Evolutionary conservation across 108 stramenopile species (phyloP).

Genomic region (Cyclotella kingstonii): DNA sequence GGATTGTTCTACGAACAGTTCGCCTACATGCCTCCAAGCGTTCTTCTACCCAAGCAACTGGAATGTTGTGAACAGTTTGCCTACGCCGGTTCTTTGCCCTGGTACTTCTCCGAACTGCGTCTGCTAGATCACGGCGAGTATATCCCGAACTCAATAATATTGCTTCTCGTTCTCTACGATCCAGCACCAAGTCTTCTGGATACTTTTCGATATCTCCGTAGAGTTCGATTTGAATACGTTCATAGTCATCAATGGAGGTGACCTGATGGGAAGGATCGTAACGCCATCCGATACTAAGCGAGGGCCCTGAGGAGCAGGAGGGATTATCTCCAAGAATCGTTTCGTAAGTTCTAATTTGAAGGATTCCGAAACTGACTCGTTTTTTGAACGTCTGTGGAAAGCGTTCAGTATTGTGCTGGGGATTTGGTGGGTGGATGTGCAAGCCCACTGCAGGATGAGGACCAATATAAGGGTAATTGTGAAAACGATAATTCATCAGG

Average conservation of each 20-base stretch:
- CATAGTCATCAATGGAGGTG: conserved; percentile 37
- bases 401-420: neutral
- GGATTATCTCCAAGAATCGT: conserved; percentile 46
- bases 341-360: conserved; percentile 45
- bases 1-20: conserved; percentile 19
- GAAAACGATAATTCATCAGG: too few species aligned
- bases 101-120: conserved; percentile 42
- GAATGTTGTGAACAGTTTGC: conserved; percentile 61
- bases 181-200: conserved; percentile 46
- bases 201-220: conserved; percentile 14
- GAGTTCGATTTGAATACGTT: conserved; percentile 12
- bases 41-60: conserved; percentile 50
- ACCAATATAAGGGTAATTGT: too few species aligned
- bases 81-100: conserved; percentile 60
- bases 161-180: conserved; percentile 52
- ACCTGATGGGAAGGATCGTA: conserved; percentile 30
- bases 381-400: neutral
- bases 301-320: conserved; percentile 37
- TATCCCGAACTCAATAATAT: conserved; percentile 52
- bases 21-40: conserved; percentile 41
- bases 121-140: conserved; percentile 43
- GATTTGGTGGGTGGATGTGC: neutral
- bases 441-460: too few species aligned
- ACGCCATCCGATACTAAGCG: conserved; percentile 42
- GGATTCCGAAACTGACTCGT: conserved; percentile 22